Conservation (phyloP, 441 rosid species). For the Erysimum cheiri region DNA sequence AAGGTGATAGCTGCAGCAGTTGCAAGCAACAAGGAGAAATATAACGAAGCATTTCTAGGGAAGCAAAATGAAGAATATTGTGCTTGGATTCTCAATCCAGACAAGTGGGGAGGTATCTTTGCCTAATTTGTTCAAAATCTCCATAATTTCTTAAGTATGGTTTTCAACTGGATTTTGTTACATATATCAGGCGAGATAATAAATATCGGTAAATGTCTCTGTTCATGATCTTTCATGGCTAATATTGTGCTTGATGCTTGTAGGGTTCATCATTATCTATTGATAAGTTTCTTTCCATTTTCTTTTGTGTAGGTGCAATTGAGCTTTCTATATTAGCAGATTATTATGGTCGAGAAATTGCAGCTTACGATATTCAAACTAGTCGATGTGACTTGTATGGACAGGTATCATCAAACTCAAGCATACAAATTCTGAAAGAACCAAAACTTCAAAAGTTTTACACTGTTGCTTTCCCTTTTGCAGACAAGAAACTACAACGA, state of each 20-base stretch:
- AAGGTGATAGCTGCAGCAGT: constrained; percentile 94
- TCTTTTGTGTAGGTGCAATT: constrained; percentile 72
- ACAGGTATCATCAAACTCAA: constrained; percentile 59
- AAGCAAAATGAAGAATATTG: constrained; percentile 76
- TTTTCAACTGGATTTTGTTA: not conserved
- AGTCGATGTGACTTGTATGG: constrained; percentile 90
- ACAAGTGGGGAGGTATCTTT: constrained; percentile 94
- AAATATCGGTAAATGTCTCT: not conserved
- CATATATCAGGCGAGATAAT: not conserved
- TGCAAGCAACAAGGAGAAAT: constrained; percentile 72
- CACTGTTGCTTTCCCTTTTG: constrained; percentile 18
- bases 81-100: constrained; percentile 89
- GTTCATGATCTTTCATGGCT: constrained; percentile 9
- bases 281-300: constrained; percentile 30
- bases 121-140: constrained; percentile 4
- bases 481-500: constrained; percentile 73
- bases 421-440: constrained; percentile 19
- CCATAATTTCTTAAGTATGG: not conserved
- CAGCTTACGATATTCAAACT: constrained; percentile 91
- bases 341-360: constrained; percentile 81
- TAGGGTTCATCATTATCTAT: not conserved
- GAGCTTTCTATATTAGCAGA: constrained; percentile 91
- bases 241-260: not conserved
- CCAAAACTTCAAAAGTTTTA: not conserved
- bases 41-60: constrained; percentile 89